phyloP scores from a whole-genome alignment of 805 yeast species.

The Starmerella bombi region DNA sequence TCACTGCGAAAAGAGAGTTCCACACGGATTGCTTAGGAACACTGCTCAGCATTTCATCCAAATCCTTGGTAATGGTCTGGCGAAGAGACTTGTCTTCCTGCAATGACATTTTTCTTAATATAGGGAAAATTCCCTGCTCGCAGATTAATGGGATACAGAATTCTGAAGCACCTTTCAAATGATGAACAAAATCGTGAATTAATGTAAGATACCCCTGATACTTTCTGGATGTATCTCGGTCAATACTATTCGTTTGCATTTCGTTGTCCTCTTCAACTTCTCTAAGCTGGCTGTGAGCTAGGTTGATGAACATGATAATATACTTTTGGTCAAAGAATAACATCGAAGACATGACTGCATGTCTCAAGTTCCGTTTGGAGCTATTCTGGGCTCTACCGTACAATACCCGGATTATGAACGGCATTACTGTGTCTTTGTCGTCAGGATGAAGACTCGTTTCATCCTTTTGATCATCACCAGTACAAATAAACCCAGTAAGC shows the following conservation, averaged over 20 bases:
- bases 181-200: constrained; percentile 40
- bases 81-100: constrained; percentile 49
- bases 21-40: constrained; percentile 45
- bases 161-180: constrained; percentile 46
- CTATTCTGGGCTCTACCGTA: constrained; percentile 82
- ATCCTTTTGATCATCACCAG: constrained; percentile 31
- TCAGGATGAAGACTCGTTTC: constrained; percentile 39
- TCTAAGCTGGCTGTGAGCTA: constrained; percentile 47
- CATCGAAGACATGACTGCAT: constrained; percentile 27
- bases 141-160: constrained; percentile 39
- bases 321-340: constrained; percentile 30
- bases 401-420: constrained; percentile 59
- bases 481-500: constrained; percentile 42
- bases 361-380: constrained; percentile 56
- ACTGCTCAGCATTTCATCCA: constrained; percentile 42
- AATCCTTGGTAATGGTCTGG: constrained; percentile 51
- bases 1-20: constrained; percentile 35
- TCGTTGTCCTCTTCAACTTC: neutral
- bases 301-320: constrained; percentile 44
- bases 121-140: constrained; percentile 15
- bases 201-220: constrained; percentile 49
- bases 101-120: constrained; percentile 14
- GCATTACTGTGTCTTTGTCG: constrained; percentile 52
- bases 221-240: neutral
- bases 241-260: neutral